Evolutionary conservation across 2,329 filamentous ascomycete species (phyloP).

Genomic region (Xenoacremonium recifei): DNA sequence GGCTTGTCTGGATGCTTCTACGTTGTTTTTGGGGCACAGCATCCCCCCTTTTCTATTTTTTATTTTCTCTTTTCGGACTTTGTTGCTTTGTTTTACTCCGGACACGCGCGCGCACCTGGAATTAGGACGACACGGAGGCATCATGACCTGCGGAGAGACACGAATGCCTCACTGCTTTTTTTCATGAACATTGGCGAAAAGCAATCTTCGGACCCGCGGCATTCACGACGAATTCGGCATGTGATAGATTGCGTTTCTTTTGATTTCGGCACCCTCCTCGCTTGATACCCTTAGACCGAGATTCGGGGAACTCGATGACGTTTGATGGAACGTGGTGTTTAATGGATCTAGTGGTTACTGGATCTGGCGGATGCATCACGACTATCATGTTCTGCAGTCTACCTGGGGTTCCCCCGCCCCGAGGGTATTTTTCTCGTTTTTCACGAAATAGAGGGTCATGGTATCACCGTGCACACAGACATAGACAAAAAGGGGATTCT

Average conservation of each 20-base stretch:
- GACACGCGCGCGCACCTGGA: conserved; percentile 30
- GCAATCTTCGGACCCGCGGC: conserved; percentile 37
- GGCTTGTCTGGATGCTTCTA: too few species aligned
- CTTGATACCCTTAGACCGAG: conserved; percentile 46
- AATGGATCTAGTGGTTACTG: conserved; percentile 31
- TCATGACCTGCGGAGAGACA: conserved; percentile 39
- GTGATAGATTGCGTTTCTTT: conserved; percentile 45
- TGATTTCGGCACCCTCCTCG: conserved; percentile 42
- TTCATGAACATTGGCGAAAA: conserved; percentile 30
- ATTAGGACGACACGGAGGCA: conserved; percentile 40
- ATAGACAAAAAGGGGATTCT: conserved; percentile 70
- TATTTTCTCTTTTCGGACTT: conserved; percentile 21
- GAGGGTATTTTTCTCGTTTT: conserved; percentile 41
- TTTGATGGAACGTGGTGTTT: conserved; percentile 36
- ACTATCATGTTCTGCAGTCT: conserved; percentile 38
- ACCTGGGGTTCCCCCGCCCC: conserved; percentile 32
- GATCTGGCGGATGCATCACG: conserved; percentile 37
- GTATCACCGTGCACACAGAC: conserved; percentile 44
- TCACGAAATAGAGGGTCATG: conserved; percentile 45
- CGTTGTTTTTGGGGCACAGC: conserved; percentile 13
- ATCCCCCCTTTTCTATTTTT: conserved; percentile 24
- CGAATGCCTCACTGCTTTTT: conserved; percentile 33
- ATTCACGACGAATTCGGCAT: conserved; percentile 44
- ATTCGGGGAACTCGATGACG: conserved; percentile 38
- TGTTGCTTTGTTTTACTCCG: conserved; percentile 25